Base-by-base conservation (phyloP, 805 yeast genomes). In the Lipomyces spencermartinsiae region DNA sequence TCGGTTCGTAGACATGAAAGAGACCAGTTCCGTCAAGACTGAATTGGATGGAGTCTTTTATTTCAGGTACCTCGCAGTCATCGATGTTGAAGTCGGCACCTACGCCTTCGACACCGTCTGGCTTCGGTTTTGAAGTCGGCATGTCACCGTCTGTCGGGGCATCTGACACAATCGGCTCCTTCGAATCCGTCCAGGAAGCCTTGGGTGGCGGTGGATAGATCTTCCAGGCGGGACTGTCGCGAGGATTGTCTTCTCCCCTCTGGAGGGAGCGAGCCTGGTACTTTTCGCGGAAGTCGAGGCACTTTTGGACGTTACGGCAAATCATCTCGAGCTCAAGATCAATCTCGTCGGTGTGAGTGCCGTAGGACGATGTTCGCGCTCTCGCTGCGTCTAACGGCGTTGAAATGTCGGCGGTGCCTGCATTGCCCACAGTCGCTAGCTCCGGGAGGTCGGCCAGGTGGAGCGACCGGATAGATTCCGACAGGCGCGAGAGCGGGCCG, bases 121-220 rank as follows among this genome's bases (percentile, higher is more conserved):
- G 66, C 29, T 71, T 66, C 12, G 22, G 58, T 6, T n/a, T 49
- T 22, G 46, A 56, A 46, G 74, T 79, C 19, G 78, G 78, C 7
- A 74, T 79, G n/a, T 74, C 74, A 12, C 69, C 74, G 12, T 73
- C 75, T 8, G 68, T 69, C 2, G 74, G 74, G 14, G 80, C 70
- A 58, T 78, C 80, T 77, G 84, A 74, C 84, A 86, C 55, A 82
- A 76, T 72, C n/a, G 85, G 85, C 66, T 86, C 85, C 72, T 85
- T 86, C n/a, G 86, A 82, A 19, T 80, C 84, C 75, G 89, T 84
- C 88, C 95, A 88, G 74, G 94, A 88, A 2, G 99, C 98, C 72
- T 87, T 87, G 14, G 99, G 99, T 0, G 98, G 98, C 10, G 89
- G 87, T 0, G 99, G 99, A 76, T 93, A 94, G 61, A 95, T 88